Evolutionary conservation across 345 rosid species (phyloP).

Genomic region (Citrus glauca): DNA sequence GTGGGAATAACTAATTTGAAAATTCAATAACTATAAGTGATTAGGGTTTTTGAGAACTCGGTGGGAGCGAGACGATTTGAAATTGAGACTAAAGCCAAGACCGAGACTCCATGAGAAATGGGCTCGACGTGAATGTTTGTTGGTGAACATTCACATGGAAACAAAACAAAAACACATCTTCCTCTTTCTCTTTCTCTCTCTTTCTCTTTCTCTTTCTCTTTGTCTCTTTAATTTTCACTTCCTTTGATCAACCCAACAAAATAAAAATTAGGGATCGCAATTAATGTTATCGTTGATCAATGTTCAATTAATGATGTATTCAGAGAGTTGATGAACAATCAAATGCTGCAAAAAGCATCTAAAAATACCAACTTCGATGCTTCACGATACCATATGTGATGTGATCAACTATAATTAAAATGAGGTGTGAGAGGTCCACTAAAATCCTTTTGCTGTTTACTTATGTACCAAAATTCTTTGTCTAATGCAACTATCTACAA

Average conservation of each 20-base stretch:
- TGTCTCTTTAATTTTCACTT: not conserved
- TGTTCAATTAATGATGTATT: not conserved
- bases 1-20: not conserved
- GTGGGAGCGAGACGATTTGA: slow-evolving; percentile 27
- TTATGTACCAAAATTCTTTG: too few relatives aligned
- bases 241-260: slow-evolving; percentile 10
- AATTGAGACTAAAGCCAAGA: slow-evolving; percentile 23
- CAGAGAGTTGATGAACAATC: slow-evolving; percentile 1
- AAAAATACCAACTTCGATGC: slow-evolving; percentile 7
- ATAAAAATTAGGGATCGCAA: slow-evolving; percentile 16
- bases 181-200: not conserved
- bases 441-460: too few relatives aligned
- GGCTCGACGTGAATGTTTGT: slow-evolving; percentile 71
- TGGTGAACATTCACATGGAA: slow-evolving; percentile 62
- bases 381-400: slow-evolving; percentile 1
- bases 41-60: slow-evolving; percentile 23
- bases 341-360: not conserved
- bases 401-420: not conserved
- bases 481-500: not conserved
- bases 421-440: not conserved
- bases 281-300: slow-evolving; percentile 10
- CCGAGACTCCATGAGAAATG: slow-evolving; percentile 43
- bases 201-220: not conserved
- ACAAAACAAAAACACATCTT: not conserved
- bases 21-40: slow-evolving; percentile 3